Evolutionary conservation across 139 green algal species (phyloP).

Genomic region (Chlamydomonas eustigma): DNA sequence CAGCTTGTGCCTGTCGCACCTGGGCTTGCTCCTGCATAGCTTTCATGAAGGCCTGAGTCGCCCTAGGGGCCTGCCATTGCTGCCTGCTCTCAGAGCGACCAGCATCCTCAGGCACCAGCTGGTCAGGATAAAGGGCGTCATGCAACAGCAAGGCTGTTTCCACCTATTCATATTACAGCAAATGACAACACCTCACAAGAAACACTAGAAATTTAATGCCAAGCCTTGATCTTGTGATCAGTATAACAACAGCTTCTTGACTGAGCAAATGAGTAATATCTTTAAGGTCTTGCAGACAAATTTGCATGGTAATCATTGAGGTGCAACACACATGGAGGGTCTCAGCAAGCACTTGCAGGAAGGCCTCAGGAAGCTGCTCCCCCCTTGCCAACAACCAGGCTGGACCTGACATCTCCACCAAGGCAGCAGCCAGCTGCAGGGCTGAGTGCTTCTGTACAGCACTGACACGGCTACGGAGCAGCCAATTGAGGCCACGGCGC

Average conservation of each 20-base stretch:
- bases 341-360: slow-evolving; percentile 47
- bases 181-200: too few species aligned
- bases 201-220: too few species aligned
- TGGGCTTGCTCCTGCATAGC: background rate
- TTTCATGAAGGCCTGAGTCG: background rate
- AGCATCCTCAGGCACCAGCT: background rate
- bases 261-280: too few species aligned
- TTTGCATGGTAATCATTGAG: too few species aligned
- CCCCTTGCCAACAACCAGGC: slow-evolving; percentile 49
- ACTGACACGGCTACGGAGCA: slow-evolving; percentile 25
- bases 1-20: slow-evolving; percentile 15
- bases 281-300: too few species aligned
- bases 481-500: slow-evolving; percentile 23
- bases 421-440: slow-evolving; percentile 50
- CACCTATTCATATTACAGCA: slow-evolving; percentile 21
- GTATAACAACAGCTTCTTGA: too few species aligned
- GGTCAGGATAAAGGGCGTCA: slow-evolving; percentile 36
- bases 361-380: slow-evolving; percentile 19
- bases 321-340: slow-evolving; percentile 13
- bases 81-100: background rate
- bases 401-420: slow-evolving; percentile 28
- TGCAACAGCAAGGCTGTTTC: slow-evolving; percentile 50
- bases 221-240: too few species aligned
- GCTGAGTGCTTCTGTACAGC: slow-evolving; percentile 47
- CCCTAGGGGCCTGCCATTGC: slow-evolving; percentile 8